These are phyloP conservation scores for Botrytis galanthina DNA, from an alignment of 2,329 filamentous ascomycete species.

Conservation along the genomic window DNA sequence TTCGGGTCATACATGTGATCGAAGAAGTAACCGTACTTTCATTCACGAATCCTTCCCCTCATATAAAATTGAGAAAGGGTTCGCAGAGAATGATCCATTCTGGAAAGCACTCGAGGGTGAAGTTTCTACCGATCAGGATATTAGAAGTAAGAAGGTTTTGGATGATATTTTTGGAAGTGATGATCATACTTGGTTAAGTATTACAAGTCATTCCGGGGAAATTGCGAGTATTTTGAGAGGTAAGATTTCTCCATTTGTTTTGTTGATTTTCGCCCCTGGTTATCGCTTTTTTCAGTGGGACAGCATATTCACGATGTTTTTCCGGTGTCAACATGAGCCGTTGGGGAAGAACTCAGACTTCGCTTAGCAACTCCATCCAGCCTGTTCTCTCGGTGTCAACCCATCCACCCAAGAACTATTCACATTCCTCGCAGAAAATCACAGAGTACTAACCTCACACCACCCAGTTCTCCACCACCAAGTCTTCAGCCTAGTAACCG, in stretches of 20 bases:
- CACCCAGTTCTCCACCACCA: slow-evolving; percentile 54
- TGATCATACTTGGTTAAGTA: slow-evolving; percentile 53
- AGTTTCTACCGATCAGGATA: slow-evolving; percentile 47
- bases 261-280: neutral
- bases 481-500: slow-evolving; percentile 59
- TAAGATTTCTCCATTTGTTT: slow-evolving; percentile 20
- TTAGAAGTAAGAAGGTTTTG: slow-evolving; percentile 45
- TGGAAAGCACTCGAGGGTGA: slow-evolving; percentile 47
- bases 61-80: slow-evolving; percentile 59
- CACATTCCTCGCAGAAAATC: too few species aligned
- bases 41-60: slow-evolving; percentile 53
- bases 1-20: slow-evolving; percentile 67
- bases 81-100: slow-evolving; percentile 54
- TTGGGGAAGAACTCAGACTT: too few species aligned
- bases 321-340: too few species aligned
- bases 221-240: slow-evolving; percentile 49
- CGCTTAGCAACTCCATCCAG: too few species aligned
- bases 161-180: slow-evolving; percentile 57
- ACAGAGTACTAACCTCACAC: neutral
- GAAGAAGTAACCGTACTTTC: slow-evolving; percentile 53
- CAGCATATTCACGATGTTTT: too few species aligned
- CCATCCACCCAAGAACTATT: too few species aligned
- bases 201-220: slow-evolving; percentile 60
- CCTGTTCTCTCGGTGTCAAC: too few species aligned
- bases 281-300: neutral